Conservation (phyloP, 2,329 filamentous ascomycete species). For the Botrytis fragariae region DNA sequence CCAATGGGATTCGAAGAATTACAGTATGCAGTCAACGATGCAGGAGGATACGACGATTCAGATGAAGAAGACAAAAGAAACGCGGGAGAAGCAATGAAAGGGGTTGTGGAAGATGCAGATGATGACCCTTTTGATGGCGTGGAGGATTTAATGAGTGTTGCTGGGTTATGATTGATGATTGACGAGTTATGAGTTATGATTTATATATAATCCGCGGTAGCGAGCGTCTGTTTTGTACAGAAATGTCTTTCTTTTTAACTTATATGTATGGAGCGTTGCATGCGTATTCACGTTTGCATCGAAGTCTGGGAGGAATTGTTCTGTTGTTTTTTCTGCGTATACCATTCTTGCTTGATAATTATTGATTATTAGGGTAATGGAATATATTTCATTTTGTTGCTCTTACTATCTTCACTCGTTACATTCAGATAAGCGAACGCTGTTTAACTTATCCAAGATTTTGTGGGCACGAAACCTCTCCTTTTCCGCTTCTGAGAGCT, state of each 20-base stretch:
- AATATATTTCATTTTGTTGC: neutral
- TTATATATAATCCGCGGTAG: neutral
- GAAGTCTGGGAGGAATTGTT: neutral
- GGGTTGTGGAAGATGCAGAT: neutral
- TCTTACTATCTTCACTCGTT: neutral
- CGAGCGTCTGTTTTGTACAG: neutral
- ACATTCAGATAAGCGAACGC: neutral
- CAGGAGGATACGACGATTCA: neutral
- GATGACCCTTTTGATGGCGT: conserved; percentile 10
- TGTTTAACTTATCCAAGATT: neutral
- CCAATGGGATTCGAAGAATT: conserved; percentile 16
- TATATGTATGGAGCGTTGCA: neutral
- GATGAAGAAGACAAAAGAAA: neutral
- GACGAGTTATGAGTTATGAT: neutral
- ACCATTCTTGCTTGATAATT: conserved; percentile 8
- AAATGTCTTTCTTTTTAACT: neutral
- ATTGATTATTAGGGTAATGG: neutral
- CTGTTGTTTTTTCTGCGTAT: neutral
- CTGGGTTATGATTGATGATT: conserved; percentile 8
- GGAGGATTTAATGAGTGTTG: conserved; percentile 20
- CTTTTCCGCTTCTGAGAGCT: neutral
- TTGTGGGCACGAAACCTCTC: neutral
- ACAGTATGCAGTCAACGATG: conserved; percentile 2
- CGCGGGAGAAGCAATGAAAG: neutral
- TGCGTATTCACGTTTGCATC: neutral